Percentiles rank a stretch among this genome's conserved stretches.
These are phyloP conservation scores for Sphaerulina vaccinii DNA, from an alignment of 2,329 filamentous ascomycete species.

Conservation along the genomic window DNA sequence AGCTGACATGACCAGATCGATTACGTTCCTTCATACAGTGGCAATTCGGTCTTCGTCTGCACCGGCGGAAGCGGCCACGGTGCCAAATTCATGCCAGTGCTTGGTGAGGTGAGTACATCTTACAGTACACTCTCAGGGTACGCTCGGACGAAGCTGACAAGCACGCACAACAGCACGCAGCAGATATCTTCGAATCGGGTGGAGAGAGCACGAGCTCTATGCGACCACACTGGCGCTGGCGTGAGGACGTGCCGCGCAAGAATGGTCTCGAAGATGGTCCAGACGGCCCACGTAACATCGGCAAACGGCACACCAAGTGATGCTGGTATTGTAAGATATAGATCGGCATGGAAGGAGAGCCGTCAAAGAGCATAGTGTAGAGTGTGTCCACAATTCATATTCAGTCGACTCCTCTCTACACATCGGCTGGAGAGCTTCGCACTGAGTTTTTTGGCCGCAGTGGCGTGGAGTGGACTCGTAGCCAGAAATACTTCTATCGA, in stretches of 20 bases:
- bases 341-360: too few relatives aligned
- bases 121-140: background rate
- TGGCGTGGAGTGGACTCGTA: too few relatives aligned
- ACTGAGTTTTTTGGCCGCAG: too few relatives aligned
- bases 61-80: slow-evolving; percentile 4
- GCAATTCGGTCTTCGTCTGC: slow-evolving; percentile 2
- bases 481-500: too few relatives aligned
- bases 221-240: background rate
- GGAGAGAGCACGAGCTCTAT: background rate
- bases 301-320: too few relatives aligned
- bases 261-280: slow-evolving; percentile 5
- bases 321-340: too few relatives aligned
- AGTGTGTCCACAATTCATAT: too few relatives aligned
- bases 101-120: background rate
- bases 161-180: background rate
- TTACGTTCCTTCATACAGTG: background rate
- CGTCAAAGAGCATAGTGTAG: too few relatives aligned
- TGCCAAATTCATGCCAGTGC: slow-evolving; percentile 3
- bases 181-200: slow-evolving; percentile 3
- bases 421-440: too few relatives aligned
- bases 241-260: background rate
- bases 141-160: background rate
- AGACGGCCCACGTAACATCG: background rate
- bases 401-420: too few relatives aligned
- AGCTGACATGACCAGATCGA: background rate